Evolutionary conservation across 176 grass and related monocot species (phyloP).

Genomic region (Hordeum marinum): DNA sequence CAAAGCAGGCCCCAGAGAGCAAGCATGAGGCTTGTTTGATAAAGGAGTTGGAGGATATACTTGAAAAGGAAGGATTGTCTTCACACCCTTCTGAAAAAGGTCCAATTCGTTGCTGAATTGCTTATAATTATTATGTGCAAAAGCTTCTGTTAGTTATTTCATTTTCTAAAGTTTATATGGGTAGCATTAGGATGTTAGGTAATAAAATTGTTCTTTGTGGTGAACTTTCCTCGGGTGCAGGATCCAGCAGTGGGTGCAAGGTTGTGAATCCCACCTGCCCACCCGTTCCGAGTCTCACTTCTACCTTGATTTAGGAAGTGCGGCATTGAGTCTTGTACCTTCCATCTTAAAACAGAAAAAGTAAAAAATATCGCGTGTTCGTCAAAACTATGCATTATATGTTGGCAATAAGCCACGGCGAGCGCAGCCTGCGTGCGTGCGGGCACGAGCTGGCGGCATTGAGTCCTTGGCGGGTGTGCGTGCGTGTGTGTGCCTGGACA

Average conservation of each 20-base stretch:
- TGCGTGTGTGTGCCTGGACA: too few relatives aligned
- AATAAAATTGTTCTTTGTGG: not conserved
- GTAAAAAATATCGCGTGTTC: not conserved
- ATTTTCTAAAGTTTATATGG: not conserved
- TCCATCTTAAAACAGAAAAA: conserved; percentile 1
- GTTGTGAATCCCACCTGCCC: not conserved
- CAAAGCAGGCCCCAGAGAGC: conserved; percentile 83
- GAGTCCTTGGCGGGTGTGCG: too few relatives aligned
- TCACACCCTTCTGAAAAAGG: conserved; percentile 96
- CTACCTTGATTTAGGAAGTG: not conserved
- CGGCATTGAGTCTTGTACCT: not conserved
- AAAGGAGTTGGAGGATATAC: conserved; percentile 79
- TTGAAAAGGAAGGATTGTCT: conserved; percentile 92
- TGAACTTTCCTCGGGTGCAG: not conserved
- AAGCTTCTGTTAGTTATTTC: not conserved
- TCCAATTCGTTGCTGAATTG: conserved; percentile 25
- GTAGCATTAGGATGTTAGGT: not conserved
- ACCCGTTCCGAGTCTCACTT: not conserved
- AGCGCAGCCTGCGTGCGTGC: too few relatives aligned
- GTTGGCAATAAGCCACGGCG: too few relatives aligned
- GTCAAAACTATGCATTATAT: not conserved
- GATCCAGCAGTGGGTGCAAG: not conserved
- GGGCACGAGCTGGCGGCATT: too few relatives aligned
- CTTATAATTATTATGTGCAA: not conserved
- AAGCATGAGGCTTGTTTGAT: conserved; percentile 73